A percentile compares a stretch with the other conserved stretches of the same genome.
These are phyloP conservation scores for Phaeotremella fagi DNA, from an alignment of 768 basidiomycete species.

Conservation along the genomic window DNA sequence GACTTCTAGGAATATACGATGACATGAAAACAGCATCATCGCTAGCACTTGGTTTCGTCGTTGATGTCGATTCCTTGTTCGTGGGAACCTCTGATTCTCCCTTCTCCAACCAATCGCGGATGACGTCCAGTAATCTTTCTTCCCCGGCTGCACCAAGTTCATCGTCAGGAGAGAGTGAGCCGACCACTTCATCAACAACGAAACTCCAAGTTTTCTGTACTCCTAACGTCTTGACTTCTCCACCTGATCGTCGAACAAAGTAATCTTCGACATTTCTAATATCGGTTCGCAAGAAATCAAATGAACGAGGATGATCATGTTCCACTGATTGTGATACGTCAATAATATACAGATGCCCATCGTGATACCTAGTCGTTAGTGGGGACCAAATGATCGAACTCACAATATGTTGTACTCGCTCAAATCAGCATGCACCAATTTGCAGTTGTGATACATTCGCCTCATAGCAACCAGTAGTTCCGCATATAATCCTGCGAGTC, in stretches of 20 bases:
- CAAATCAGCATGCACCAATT: conserved; percentile 93
- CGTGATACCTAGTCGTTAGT: conserved; percentile 43
- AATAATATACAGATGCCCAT: conserved; percentile 77
- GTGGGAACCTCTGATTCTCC: conserved; percentile 11
- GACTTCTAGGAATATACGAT: conserved; percentile 85
- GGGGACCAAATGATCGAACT: conserved; percentile 11
- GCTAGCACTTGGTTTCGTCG: conserved; percentile 11
- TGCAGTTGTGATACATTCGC: conserved; percentile 81
- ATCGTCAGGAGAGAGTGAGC: conserved; percentile 20
- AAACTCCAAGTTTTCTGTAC: conserved; percentile 83
- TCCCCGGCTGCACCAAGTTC: conserved; percentile 26
- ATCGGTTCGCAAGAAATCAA: conserved; percentile 90
- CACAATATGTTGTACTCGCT: conserved; percentile 97
- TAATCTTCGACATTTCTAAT: conserved; percentile 90
- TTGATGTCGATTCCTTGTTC: conserved; percentile 21
- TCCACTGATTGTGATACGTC: conserved; percentile 99
- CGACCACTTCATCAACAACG: conserved; percentile 58
- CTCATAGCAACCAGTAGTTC: conserved; percentile 76
- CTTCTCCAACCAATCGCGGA: conserved; percentile 49
- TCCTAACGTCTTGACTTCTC: conserved; percentile 69
- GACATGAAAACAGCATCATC: conserved; percentile 86
- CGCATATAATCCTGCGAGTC: conserved; percentile 62
- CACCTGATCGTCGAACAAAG: conserved; percentile 59
- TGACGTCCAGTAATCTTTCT: conserved; percentile 17
- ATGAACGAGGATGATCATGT: conserved; percentile 92